These are phyloP conservation scores for Corymbia maculata DNA, from an alignment of 345 rosid species.

Conservation along the genomic window DNA sequence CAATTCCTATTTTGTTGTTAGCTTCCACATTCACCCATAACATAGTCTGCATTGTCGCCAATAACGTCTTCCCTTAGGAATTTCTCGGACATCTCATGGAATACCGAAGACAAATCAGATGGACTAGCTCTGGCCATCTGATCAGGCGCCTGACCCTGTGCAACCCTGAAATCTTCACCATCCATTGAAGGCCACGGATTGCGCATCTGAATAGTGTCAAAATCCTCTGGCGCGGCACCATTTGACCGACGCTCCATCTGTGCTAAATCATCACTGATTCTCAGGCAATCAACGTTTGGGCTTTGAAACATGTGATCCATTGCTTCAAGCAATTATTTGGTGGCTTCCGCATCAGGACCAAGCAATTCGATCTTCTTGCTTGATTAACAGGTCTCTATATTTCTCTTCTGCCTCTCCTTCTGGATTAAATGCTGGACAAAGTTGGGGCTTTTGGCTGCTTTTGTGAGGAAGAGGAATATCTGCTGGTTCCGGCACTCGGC, in stretches of 20 bases:
- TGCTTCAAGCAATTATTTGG: neutral
- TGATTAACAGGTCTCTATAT: constrained; percentile 1
- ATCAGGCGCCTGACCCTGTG: neutral
- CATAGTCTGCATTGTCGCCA: neutral
- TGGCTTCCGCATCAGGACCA: neutral
- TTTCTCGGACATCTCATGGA: constrained; percentile 7
- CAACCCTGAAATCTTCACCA: neutral
- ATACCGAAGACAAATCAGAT: neutral
- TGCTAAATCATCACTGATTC: neutral
- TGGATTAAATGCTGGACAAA: constrained; percentile 27
- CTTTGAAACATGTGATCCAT: neutral
- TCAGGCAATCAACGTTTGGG: neutral
- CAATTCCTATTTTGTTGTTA: no score
- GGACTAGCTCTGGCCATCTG: neutral
- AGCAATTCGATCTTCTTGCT: constrained; percentile 8
- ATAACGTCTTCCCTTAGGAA: constrained; percentile 1
- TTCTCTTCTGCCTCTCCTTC: constrained; percentile 30
- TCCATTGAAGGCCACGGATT: neutral
- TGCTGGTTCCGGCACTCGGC: constrained; percentile 38
- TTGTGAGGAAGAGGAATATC: constrained; percentile 36
- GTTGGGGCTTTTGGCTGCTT: constrained; percentile 22
- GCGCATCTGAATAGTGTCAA: neutral
- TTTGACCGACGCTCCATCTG: neutral
- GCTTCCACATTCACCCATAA: no score
- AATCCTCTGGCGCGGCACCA: neutral